These are phyloP conservation scores for Thalassiosira hispida DNA, from an alignment of 352 stramenopile genomes.

Conservation along the genomic window DNA sequence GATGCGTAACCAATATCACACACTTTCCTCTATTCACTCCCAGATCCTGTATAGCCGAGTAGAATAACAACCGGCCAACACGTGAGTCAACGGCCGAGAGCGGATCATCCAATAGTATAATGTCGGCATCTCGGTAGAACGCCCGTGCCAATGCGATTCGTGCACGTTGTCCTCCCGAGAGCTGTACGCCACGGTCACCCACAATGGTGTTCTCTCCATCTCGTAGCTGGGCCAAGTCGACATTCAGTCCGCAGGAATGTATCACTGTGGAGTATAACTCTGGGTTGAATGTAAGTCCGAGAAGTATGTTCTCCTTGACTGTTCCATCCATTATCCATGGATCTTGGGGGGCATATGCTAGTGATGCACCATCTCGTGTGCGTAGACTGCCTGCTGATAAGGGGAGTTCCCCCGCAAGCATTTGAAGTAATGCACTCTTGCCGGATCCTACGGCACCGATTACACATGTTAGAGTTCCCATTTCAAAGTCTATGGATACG, in stretches of 20 bases:
- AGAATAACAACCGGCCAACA: slow-evolving; percentile 84
- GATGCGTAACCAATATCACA: slow-evolving; percentile 91
- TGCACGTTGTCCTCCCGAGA: slow-evolving; percentile 73
- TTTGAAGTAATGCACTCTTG: slow-evolving; percentile 93
- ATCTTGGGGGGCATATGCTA: slow-evolving; percentile 76
- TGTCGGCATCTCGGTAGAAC: slow-evolving; percentile 67
- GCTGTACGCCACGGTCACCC: slow-evolving; percentile 74
- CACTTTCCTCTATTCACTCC: slow-evolving; percentile 87
- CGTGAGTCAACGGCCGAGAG: slow-evolving; percentile 77
- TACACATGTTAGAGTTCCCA: slow-evolving; percentile 80
- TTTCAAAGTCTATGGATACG: slow-evolving; percentile 31
- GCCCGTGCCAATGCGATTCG: slow-evolving; percentile 64
- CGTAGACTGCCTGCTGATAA: slow-evolving; percentile 36
- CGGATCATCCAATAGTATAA: slow-evolving; percentile 79
- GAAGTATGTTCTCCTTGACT: slow-evolving; percentile 70
- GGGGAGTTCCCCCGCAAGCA: slow-evolving; percentile 90
- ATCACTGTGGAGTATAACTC: slow-evolving; percentile 74
- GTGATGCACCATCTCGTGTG: slow-evolving; percentile 14
- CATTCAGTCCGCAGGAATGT: slow-evolving; percentile 60
- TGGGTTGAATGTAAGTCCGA: slow-evolving; percentile 54
- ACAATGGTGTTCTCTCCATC: slow-evolving; percentile 77
- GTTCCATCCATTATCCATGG: slow-evolving; percentile 80
- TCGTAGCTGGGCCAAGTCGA: slow-evolving; percentile 64
- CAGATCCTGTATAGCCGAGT: slow-evolving; percentile 90
- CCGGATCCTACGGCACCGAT: slow-evolving; percentile 92